Percentiles rank a stretch among this genome's conserved stretches.
These are phyloP conservation scores for Citrus sinensis DNA, from an alignment of 345 rosid genomes.

Conservation along the genomic window DNA sequence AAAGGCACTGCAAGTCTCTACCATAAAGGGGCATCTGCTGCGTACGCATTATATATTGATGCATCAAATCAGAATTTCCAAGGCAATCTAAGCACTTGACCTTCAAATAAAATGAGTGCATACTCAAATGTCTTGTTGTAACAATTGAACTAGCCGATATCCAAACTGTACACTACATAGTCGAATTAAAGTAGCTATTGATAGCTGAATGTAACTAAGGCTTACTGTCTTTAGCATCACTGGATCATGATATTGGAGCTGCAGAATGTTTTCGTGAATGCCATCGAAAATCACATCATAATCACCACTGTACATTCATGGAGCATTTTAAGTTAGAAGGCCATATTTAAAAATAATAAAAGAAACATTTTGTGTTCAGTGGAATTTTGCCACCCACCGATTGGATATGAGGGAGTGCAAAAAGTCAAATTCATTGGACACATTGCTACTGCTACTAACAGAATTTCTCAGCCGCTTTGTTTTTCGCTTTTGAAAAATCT, in stretches of 20 bases:
- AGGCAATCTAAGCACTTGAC: slow-evolving; percentile 70
- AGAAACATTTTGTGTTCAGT: not conserved
- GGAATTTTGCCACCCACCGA: slow-evolving; percentile 45
- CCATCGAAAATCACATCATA: slow-evolving; percentile 85
- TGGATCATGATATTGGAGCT: slow-evolving; percentile 91
- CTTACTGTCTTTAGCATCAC: slow-evolving; percentile 90
- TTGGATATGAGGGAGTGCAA: slow-evolving; percentile 62
- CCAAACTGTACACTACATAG: slow-evolving; percentile 8
- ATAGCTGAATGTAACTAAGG: slow-evolving; percentile 10
- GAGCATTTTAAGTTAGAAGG: slow-evolving; percentile 23
- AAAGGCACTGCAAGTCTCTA: slow-evolving; percentile 21
- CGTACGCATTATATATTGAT: slow-evolving; percentile 62
- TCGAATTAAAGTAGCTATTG: slow-evolving; percentile 10
- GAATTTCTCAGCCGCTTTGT: slow-evolving; percentile 45
- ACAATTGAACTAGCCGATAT: slow-evolving; percentile 12
- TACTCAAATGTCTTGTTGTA: slow-evolving; percentile 19
- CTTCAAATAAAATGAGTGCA: slow-evolving; percentile 35
- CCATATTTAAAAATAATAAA: slow-evolving; percentile 3
- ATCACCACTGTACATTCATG: slow-evolving; percentile 73
- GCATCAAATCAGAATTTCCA: slow-evolving; percentile 70
- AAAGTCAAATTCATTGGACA: slow-evolving; percentile 50
- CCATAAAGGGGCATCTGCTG: slow-evolving; percentile 76
- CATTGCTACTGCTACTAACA: slow-evolving; percentile 25
- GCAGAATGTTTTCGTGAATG: slow-evolving; percentile 80
- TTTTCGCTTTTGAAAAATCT: slow-evolving; percentile 89